These are phyloP conservation scores for Marasmius fiardii DNA, from an alignment of 1,284 basidiomycete genomes.

Conservation along the genomic window DNA sequence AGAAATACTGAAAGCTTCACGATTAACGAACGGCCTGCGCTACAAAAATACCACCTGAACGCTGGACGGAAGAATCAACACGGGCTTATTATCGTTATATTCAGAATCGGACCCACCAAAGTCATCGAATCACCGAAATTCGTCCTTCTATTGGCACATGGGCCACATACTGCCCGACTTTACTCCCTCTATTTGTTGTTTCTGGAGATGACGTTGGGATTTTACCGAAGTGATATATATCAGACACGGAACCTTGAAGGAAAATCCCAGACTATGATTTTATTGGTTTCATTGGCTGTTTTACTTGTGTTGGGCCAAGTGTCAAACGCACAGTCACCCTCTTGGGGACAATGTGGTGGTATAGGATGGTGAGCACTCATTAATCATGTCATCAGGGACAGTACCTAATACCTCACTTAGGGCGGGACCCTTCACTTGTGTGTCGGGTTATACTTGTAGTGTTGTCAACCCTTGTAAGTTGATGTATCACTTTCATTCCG, in stretches of 20 bases:
- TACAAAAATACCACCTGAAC: no score
- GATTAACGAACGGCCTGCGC: no score
- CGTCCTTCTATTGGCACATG: background rate
- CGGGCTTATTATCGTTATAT: no score
- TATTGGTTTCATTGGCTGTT: background rate
- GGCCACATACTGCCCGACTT: background rate
- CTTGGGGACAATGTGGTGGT: conserved; percentile 48
- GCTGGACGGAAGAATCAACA: no score
- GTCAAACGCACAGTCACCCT: conserved; percentile 34
- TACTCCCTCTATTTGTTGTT: background rate
- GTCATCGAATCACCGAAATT: background rate
- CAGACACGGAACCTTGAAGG: background rate
- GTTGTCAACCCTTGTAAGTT: conserved; percentile 36
- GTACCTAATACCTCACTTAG: conserved; percentile 22
- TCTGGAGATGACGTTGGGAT: background rate
- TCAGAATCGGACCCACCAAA: no score
- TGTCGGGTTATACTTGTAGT: conserved; percentile 42
- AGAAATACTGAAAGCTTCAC: no score
- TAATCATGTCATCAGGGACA: background rate
- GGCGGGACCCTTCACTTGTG: conserved; percentile 44
- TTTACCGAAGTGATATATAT: background rate
- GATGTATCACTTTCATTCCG: background rate
- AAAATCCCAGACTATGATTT: background rate
- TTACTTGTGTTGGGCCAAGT: conserved; percentile 13
- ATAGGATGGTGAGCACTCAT: conserved; percentile 36